Conservation (phyloP, 306 rosid species). For the Inga oerstediana region DNA sequence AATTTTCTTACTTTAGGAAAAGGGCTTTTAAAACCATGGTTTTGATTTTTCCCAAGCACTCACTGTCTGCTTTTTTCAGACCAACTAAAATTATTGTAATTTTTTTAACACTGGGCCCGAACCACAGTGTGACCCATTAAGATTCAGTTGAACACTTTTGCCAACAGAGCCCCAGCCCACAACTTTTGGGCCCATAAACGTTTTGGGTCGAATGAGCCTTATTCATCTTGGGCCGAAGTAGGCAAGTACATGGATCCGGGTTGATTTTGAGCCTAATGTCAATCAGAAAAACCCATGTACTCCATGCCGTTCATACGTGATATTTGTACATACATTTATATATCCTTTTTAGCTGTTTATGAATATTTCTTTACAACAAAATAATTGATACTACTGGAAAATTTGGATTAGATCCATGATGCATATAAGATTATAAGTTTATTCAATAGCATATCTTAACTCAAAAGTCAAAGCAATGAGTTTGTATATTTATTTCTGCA, state of each 20-base stretch:
- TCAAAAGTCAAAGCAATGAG: neutral
- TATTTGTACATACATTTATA: too few species aligned
- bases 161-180: neutral
- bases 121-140: neutral
- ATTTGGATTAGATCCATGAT: too few species aligned
- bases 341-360: neutral
- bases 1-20: too few species aligned
- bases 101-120: neutral
- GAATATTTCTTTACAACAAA: neutral
- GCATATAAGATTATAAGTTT: neutral
- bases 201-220: neutral
- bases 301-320: neutral
- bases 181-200: neutral
- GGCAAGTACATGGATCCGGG: neutral
- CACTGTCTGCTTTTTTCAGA: neutral
- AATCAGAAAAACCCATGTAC: neutral
- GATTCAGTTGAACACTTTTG: neutral
- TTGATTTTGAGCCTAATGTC: neutral
- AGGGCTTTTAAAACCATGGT: too few species aligned
- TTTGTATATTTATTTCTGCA: too few species aligned
- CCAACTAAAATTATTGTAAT: neutral
- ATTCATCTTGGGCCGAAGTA: neutral
- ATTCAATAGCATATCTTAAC: too few species aligned
- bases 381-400: neutral
- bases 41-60: too few species aligned